Base-by-base conservation (phyloP, 2,329 filamentous ascomycete species). In the Bipolaris zeicola region DNA sequence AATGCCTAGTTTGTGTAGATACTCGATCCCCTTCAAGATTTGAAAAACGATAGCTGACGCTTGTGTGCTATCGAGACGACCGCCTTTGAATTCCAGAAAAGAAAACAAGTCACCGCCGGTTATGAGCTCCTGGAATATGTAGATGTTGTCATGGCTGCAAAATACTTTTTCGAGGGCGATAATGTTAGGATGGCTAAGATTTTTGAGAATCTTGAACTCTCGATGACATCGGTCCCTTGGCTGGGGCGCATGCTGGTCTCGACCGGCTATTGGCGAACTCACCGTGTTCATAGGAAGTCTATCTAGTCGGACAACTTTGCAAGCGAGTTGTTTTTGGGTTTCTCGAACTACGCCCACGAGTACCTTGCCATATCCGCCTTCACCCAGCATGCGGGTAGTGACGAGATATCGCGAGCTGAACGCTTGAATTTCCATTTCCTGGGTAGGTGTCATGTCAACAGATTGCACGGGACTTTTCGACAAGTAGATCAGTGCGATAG, bases 261-360 rank as follows among this genome's bases (percentile, higher is more conserved):
- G 45, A 6, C 51, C 47, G 1, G 22, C 44, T 10, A 46, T 60
- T 2, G 61, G 52, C 8, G 31, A 36, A 14, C 51, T 57, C 8
- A 63, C 52, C 28, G 54, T 58, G 3, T 59, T 53, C 14, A 50
- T 14, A 2, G 47, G 16, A 33, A 54, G 16, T 13, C 53, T 56
- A 41, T 63, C 76, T 2, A 89, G 66, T 50, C 84, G 78, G 49
- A 90, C 77, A 7, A 90, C 74, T 65, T 92, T 91, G 77, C 89
- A 92, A 10, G 87, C 88, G 18, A 90, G 62, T 65, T 91, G 89
- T 52, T 80, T 81, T 36, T 80, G 78, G 0, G 82, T 84, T 6
- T 71, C 71, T 22, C 77, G 70, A 14, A 89, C 80, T 2, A 81
- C 69, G 5, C 82, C 85, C 8, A 87, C 76, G 52, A 83, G 80